phyloP scores from a whole-genome alignment of 805 yeast genomes.

The Blastobotrys chiropterorum region DNA sequence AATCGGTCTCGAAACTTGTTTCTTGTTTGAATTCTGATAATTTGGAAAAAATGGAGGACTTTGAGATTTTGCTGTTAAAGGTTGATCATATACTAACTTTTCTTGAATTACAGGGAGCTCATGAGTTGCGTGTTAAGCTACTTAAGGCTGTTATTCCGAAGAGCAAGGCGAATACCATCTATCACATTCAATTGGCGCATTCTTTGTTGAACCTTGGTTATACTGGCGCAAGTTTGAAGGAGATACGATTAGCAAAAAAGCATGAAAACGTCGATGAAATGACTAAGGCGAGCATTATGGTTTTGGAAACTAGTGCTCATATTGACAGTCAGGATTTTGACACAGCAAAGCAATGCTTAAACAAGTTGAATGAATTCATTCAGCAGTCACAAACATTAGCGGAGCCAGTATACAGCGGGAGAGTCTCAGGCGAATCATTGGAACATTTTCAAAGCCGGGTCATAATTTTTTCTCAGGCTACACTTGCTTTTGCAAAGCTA shows the following conservation, averaged over 20 bases:
- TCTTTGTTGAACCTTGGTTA: constrained; percentile 5
- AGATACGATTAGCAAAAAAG: not conserved
- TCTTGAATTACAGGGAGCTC: constrained; percentile 8
- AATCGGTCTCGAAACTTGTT: not conserved
- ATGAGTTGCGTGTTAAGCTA: constrained; percentile 5
- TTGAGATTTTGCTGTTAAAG: not conserved
- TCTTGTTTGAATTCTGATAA: not conserved
- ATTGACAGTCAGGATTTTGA: not conserved
- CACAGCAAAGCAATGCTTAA: not conserved
- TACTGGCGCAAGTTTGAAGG: constrained; percentile 6
- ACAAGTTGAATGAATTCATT: not conserved
- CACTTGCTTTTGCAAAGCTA: constrained; percentile 2
- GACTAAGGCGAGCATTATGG: not conserved
- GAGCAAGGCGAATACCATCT: not conserved
- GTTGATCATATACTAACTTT: constrained; percentile 1
- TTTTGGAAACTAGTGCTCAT: not conserved
- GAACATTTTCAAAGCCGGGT: constrained; percentile 9
- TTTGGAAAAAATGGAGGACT: not conserved
- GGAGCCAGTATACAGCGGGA: constrained; percentile 1
- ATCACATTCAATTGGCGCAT: not conserved
- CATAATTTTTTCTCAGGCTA: constrained; percentile 1
- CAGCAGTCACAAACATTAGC: not conserved
- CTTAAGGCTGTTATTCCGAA: not conserved
- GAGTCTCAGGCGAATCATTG: constrained; percentile 2
- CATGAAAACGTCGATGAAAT: not conserved